These are phyloP conservation scores for Centaurea solstitialis DNA, from an alignment of 129 eudicot genomes.

Conservation along the genomic window DNA sequence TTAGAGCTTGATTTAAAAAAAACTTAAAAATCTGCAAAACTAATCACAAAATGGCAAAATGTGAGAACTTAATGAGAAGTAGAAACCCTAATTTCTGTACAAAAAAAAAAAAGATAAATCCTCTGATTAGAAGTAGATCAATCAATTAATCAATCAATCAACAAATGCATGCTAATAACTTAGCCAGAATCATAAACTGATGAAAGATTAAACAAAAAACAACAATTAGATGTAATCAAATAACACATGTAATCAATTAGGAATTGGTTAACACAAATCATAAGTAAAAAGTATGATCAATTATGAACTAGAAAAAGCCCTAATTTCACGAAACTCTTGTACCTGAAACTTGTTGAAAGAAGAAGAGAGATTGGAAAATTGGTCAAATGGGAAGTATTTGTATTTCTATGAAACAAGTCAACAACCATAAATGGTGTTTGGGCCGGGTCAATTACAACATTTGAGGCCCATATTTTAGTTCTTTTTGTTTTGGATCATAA, in stretches of 20 bases:
- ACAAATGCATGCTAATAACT: conserved; percentile 15
- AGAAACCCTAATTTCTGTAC: background rate
- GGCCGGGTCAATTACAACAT: background rate
- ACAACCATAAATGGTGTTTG: background rate
- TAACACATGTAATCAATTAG: background rate
- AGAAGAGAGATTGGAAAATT: background rate
- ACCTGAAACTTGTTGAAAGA: background rate
- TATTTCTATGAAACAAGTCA: background rate
- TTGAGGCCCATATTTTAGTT: background rate
- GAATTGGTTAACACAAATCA: background rate
- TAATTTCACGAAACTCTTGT: conserved; percentile 1
- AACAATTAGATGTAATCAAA: background rate
- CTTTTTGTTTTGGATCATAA: background rate
- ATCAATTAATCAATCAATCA: conserved; percentile 8
- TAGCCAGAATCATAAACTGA: background rate
- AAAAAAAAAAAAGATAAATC: background rate
- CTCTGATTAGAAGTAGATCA: conserved; percentile 10
- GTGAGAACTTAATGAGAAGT: conserved; percentile 1
- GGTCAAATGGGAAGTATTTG: background rate
- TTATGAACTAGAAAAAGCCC: conserved; percentile 20
- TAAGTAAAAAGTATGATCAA: background rate
- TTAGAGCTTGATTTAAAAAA: background rate
- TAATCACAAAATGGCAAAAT: conserved; percentile 5
- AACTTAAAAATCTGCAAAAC: conserved; percentile 10
- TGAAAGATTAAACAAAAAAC: background rate